phyloP scores from a whole-genome alignment of 306 rosid species.

The Medicago arabica region DNA sequence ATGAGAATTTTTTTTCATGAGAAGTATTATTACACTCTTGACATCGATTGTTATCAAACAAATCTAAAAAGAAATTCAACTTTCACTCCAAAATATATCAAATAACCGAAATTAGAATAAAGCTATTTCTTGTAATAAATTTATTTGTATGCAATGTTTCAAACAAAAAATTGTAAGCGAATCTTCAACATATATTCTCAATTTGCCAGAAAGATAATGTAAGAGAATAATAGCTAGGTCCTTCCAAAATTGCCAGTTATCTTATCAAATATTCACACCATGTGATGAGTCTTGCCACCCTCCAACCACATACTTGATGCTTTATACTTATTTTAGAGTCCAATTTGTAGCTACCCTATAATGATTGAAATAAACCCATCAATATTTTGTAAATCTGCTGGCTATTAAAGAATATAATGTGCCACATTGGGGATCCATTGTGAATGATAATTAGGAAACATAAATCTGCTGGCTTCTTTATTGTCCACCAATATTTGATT shows the following conservation, averaged over 20 bases:
- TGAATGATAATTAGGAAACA: conserved; percentile 40
- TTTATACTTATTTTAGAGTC: conserved; percentile 31
- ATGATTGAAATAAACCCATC: conserved; percentile 40
- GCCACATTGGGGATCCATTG: conserved; percentile 39
- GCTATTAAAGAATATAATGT: conserved; percentile 37
- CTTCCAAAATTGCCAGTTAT: conserved; percentile 35
- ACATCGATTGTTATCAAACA: neutral
- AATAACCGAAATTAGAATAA: neutral
- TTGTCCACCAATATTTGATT: conserved; percentile 23
- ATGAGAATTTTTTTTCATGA: too few species aligned
- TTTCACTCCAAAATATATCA: too few species aligned
- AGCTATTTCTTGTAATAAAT: neutral
- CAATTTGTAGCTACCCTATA: conserved; percentile 25
- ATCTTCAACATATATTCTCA: conserved; percentile 28
- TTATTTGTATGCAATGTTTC: conserved; percentile 1
- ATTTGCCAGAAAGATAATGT: conserved; percentile 18
- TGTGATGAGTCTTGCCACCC: conserved; percentile 48
- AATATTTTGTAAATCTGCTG: conserved; percentile 45
- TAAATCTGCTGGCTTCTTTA: conserved; percentile 52
- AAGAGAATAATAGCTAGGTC: conserved; percentile 35
- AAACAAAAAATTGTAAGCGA: conserved; percentile 7
- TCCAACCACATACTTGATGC: conserved; percentile 41
- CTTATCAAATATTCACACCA: conserved; percentile 35
- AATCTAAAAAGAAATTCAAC: conserved; percentile 5
- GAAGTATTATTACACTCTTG: too few species aligned